Percentiles rank a stretch among this genome's conserved stretches.
Evolutionary conservation across 2,329 filamentous ascomycete species (phyloP).

Genomic region (Pyricularia sp.): DNA sequence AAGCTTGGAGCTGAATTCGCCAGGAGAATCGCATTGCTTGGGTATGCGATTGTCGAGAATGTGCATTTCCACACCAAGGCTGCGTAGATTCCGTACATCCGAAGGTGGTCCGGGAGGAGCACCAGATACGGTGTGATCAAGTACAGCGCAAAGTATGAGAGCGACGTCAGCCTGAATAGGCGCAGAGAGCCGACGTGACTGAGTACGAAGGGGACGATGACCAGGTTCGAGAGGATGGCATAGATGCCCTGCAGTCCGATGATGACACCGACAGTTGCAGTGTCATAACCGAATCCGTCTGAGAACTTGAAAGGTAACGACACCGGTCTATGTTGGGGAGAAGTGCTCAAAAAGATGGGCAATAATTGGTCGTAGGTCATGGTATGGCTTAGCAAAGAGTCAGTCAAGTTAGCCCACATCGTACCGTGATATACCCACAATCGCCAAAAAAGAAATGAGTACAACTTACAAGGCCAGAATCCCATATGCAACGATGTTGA

Average conservation of each 20-base stretch:
- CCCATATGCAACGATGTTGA: constrained; percentile 82
- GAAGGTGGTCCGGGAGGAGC: constrained; percentile 58
- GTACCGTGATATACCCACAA: constrained; percentile 4
- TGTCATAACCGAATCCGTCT: constrained; percentile 72
- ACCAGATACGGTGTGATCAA: constrained; percentile 79
- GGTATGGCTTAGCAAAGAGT: constrained; percentile 57
- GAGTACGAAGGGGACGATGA: constrained; percentile 70
- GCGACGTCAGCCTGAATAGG: constrained; percentile 68
- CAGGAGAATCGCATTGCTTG: constrained; percentile 76
- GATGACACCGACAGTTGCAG: constrained; percentile 75
- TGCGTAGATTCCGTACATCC: constrained; percentile 62
- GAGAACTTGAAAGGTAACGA: constrained; percentile 77
- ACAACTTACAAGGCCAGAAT: constrained; percentile 81
- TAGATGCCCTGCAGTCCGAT: constrained; percentile 81
- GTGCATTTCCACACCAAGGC: constrained; percentile 87
- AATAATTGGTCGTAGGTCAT: constrained; percentile 94
- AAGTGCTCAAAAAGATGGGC: constrained; percentile 77
- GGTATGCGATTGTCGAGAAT: constrained; percentile 81
- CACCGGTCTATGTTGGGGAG: constrained; percentile 33
- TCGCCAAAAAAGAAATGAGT: constrained; percentile 1
- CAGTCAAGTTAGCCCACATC: not conserved
- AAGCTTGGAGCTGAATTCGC: constrained; percentile 79
- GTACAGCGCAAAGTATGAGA: constrained; percentile 81
- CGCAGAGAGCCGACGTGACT: constrained; percentile 63
- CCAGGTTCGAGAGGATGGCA: constrained; percentile 73